Base-by-base conservation (phyloP, 768 basidiomycete species). In the Lanmaoa rubissima region DNA sequence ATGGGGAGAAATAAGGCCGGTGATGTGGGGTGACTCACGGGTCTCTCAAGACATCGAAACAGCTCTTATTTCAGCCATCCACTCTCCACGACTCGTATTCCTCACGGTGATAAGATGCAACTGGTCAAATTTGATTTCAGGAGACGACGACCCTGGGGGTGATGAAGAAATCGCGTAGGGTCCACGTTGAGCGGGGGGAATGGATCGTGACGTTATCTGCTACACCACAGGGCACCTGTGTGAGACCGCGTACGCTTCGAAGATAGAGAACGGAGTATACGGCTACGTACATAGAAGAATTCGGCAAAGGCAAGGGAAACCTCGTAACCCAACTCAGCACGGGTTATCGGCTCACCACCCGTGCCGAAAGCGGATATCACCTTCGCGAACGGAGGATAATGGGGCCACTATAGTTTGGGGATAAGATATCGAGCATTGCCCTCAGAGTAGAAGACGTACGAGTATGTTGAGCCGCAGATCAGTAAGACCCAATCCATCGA, bases 281-380 rank as follows among this genome's bases (percentile, higher is more conserved):
- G 31, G 38, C 11, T 11, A 64, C 68, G 51, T 62, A 69, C 68
- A 38, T 59, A 66, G 55, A 70, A 60, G n/a, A 69, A 65, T 28
- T 68, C 68, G 51, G 68, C 66, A 60, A 69, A 69, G 10, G 68
- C 68, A 43, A 68, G 61, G 44, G 68, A 61, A 34, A 65, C 68
- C 24, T 69, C 66, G 11, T 68, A 65, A 48, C 68, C 68, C 50
- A 69, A 58, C 55, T 51, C 57, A 28, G 60, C 64, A 24, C 66
- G 68, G 39, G 59, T 65, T 24, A 70, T 38, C 4, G 60, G 53
- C 38, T 58, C 64, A 4, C 60, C 54, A 4, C 62, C 59, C 17
- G 28, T 48, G 36, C 61, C 65, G 35, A 64, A 55, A 35, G 66
- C 64, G 31, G 68, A 65, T 36, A 69, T 63, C 12, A 50, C 16